Conservation (phyloP, 2,329 filamentous ascomycete species). For the Hymenoscyphus fructigenus region DNA sequence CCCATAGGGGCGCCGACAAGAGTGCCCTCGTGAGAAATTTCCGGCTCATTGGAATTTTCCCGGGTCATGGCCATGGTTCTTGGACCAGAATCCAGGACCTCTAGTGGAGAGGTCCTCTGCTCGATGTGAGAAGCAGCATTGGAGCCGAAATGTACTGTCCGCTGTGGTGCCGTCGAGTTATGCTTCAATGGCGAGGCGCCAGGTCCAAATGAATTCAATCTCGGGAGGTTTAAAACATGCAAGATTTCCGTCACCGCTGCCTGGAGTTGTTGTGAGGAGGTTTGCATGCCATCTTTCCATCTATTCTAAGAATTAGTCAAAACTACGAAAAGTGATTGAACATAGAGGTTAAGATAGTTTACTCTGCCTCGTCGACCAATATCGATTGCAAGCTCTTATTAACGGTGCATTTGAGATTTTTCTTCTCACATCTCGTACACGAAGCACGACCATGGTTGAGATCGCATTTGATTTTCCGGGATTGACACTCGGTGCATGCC, state of each 20-base stretch:
- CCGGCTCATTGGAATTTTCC: conserved; percentile 42
- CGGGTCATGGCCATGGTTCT: conserved; percentile 46
- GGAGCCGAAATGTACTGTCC: conserved; percentile 2
- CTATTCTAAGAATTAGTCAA: conserved; percentile 28
- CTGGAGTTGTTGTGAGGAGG: conserved; percentile 42
- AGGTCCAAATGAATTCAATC: conserved; percentile 39
- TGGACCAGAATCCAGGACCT: conserved; percentile 25
- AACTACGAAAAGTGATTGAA: neutral
- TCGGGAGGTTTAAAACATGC: conserved; percentile 42
- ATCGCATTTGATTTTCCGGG: conserved; percentile 54
- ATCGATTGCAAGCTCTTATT: conserved; percentile 57
- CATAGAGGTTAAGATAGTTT: conserved; percentile 29
- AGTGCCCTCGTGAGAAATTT: conserved; percentile 33
- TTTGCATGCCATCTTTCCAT: conserved; percentile 45
- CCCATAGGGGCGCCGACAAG: conserved; percentile 45
- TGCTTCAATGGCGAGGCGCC: neutral
- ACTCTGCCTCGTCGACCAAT: conserved; percentile 53
- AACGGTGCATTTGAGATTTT: conserved; percentile 51
- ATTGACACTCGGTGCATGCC: conserved; percentile 45
- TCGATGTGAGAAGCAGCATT: neutral
- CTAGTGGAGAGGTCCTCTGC: conserved; percentile 2
- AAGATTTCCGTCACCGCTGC: conserved; percentile 46
- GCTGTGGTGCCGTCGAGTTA: neutral
- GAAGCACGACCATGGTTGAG: conserved; percentile 31
- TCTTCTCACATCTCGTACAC: conserved; percentile 50